A percentile compares a stretch with the other conserved stretches of the same genome.
Conservation (phyloP, 73 alveolate species). For the Tetrahymena borealis region DNA sequence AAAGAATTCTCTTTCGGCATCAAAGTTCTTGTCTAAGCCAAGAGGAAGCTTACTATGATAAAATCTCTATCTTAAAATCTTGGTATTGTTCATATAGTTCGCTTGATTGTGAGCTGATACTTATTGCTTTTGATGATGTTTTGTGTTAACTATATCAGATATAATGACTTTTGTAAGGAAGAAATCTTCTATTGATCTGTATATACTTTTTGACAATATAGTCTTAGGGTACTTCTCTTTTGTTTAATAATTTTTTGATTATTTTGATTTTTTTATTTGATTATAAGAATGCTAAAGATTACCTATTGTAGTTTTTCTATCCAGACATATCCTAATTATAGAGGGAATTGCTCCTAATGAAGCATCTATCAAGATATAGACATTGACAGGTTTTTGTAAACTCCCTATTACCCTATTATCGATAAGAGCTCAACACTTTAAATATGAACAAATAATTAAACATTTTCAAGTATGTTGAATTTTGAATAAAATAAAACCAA, state of each 20-base stretch:
- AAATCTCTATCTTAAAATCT: background rate
- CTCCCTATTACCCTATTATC: too few relatives aligned
- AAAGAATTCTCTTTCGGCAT: background rate
- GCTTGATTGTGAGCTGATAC: background rate
- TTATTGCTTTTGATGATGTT: background rate
- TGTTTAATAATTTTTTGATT: background rate
- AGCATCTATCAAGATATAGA: background rate
- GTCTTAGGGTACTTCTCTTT: background rate
- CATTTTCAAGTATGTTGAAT: too few relatives aligned
- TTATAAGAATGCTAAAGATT: background rate
- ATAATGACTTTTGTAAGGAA: background rate
- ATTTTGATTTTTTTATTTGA: background rate
- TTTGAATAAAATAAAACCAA: too few relatives aligned
- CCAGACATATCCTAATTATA: background rate
- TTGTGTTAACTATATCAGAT: background rate
- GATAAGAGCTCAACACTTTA: too few relatives aligned
- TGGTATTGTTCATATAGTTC: background rate
- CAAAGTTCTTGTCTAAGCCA: background rate
- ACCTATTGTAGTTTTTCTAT: background rate
- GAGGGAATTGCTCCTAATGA: background rate
- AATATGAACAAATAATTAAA: too few relatives aligned
- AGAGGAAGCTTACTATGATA: background rate
- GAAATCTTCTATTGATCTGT: background rate
- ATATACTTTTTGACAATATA: background rate
- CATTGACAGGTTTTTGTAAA: too few relatives aligned